Percentiles rank a stretch among this genome's conserved stretches.
These are phyloP conservation scores for Aegilops bicornis DNA, from an alignment of 176 grass and related monocot species.

Conservation along the genomic window DNA sequence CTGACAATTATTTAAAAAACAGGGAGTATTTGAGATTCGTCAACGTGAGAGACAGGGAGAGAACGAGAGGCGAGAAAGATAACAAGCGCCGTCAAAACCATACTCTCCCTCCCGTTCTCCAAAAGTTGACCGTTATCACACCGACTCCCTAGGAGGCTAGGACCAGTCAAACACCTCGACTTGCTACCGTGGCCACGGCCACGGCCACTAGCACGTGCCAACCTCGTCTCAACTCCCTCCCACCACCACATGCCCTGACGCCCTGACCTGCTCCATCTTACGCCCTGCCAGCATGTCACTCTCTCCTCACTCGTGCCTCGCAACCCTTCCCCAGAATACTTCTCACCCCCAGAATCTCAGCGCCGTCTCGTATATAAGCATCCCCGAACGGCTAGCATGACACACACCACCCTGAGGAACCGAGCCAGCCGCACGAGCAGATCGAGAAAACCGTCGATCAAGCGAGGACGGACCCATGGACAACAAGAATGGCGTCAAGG, in stretches of 20 bases:
- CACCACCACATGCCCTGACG: not conserved
- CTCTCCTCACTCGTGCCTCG: not conserved
- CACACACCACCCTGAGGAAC: not conserved
- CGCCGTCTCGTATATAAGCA: not conserved
- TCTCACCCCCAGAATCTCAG: not conserved
- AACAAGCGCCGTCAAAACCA: not conserved
- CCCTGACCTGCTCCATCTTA: not conserved
- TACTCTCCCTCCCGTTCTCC: not conserved
- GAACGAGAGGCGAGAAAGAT: not conserved
- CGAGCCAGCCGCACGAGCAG: too few species aligned
- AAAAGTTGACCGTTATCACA: not conserved
- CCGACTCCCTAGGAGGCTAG: not conserved
- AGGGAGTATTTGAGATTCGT: too few species aligned
- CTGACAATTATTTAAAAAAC: too few species aligned
- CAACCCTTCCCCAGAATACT: not conserved
- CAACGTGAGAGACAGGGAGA: too few species aligned
- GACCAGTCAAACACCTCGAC: constrained; percentile 19
- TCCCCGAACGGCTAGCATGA: too few species aligned
- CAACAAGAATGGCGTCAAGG: constrained; percentile 27
- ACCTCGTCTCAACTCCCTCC: not conserved
- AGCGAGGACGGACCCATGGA: not conserved
- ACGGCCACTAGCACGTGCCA: not conserved
- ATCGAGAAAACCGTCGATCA: not conserved
- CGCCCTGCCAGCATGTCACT: not conserved
- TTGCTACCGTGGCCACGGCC: not conserved